phyloP scores from a whole-genome alignment of 2,329 filamentous ascomycete genomes.

The Fusarium udum region DNA sequence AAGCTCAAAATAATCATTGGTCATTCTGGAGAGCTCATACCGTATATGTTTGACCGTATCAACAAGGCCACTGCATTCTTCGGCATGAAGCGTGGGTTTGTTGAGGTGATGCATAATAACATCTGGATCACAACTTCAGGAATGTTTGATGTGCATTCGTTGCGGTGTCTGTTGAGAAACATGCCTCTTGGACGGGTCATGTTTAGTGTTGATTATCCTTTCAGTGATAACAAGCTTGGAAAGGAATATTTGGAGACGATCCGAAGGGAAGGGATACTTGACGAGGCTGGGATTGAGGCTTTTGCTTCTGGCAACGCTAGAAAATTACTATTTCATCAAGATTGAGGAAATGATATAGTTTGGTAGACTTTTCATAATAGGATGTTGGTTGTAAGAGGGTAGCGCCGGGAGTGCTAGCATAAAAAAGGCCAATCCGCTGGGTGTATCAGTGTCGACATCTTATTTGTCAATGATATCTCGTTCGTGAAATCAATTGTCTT shows the following conservation, averaged over 20 bases:
- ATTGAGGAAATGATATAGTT: not conserved
- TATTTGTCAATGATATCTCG: too few relatives aligned
- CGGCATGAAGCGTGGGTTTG: not conserved
- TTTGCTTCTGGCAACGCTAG: not conserved
- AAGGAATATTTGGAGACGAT: not conserved
- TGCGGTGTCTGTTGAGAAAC: not conserved
- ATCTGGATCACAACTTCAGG: not conserved
- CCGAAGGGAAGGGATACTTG: not conserved
- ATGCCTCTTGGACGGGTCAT: not conserved
- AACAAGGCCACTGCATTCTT: not conserved
- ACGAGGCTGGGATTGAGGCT: not conserved
- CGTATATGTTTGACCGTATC: not conserved
- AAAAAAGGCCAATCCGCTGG: too few relatives aligned
- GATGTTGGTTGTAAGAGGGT: too few relatives aligned
- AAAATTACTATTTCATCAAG: not conserved
- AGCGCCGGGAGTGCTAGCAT: too few relatives aligned
- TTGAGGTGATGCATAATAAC: not conserved
- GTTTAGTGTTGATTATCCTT: not conserved
- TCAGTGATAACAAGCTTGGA: not conserved
- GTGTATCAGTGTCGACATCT: too few relatives aligned
- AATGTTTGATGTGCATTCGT: not conserved
- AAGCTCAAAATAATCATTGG: not conserved
- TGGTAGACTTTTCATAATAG: not conserved
- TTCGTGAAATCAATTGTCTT: not conserved
- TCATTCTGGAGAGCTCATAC: not conserved